phyloP scores from a whole-genome alignment of 176 grass and related monocot genomes.

The Bonia amplexicaulis region DNA sequence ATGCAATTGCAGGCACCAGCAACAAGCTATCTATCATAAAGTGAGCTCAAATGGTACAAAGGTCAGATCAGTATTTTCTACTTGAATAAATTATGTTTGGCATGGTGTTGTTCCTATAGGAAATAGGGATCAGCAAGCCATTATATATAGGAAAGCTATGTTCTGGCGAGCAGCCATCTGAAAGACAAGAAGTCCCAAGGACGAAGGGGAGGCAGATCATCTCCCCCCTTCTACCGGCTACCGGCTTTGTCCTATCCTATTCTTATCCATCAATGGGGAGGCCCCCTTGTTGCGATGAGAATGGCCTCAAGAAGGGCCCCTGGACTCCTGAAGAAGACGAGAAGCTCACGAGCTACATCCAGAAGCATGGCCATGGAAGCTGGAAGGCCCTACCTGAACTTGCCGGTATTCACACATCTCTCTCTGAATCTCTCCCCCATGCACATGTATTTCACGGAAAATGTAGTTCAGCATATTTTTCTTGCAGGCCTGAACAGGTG shows the following conservation, averaged over 20 bases:
- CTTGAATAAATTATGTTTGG: neutral
- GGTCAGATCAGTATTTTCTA: neutral
- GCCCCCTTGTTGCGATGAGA: slow-evolving; percentile 50
- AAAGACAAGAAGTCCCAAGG: neutral
- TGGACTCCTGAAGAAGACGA: slow-evolving; percentile 81
- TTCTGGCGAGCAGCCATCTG: slow-evolving; percentile 33
- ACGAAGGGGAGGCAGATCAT: slow-evolving; percentile 11
- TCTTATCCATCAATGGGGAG: slow-evolving; percentile 54
- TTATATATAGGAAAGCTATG: slow-evolving; percentile 41
- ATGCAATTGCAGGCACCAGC: neutral
- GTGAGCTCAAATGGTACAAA: neutral
- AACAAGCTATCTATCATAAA: neutral
- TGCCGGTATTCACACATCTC: slow-evolving; percentile 36
- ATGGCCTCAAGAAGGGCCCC: slow-evolving; percentile 84
- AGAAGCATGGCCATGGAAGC: slow-evolving; percentile 69
- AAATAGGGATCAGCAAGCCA: slow-evolving; percentile 20
- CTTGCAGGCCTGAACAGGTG: slow-evolving; percentile 58
- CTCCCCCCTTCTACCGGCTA: neutral
- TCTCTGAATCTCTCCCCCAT: neutral
- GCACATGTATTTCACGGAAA: neutral
- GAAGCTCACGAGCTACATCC: slow-evolving; percentile 59
- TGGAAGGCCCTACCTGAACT: slow-evolving; percentile 71
- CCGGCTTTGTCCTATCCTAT: neutral
- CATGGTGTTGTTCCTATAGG: neutral
- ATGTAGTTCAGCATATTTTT: neutral